Evolutionary conservation across 2,329 filamentous ascomycete species (phyloP), one percentile per base, ranked within the genome.

Genomic region (Penicillium glabrum): DNA sequence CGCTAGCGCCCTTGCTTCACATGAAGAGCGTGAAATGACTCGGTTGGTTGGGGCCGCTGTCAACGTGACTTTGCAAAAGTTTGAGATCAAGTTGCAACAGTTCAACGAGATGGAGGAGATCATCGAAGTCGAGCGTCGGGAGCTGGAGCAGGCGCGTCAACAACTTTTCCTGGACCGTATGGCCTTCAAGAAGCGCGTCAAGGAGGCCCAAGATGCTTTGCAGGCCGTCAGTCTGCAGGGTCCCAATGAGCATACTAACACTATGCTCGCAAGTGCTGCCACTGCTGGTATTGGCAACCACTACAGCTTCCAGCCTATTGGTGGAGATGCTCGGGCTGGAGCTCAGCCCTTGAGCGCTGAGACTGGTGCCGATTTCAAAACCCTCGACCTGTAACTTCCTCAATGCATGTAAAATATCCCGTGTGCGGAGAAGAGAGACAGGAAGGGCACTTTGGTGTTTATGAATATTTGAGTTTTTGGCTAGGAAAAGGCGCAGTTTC

Each of bases 11-110:
- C 86, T 99, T 33, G 93, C 93, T 27, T 97, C 93, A 3, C 92
- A 98, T 67, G 93, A 98, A 75, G 95, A 99, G 75, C 90, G 96
- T 56, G 92, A 97, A 76, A 95, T 98, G 86, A 96, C 93, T 21
- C 89, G 92, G 16, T 86, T 98, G 46, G 91, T 99, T 10, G 93
- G 92, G 2, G 89, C 92, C 6, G 91, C 92, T 0, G 91, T 96
- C 51, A 99, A 99, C 71, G 83, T 96, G 13, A 93, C 91, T n/a
- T 81, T 98, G 33, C 89, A 96, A 71, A 99, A 99, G 77, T 87
- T 98, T 60, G 92, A 98, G 76, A 81, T 98, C 67, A 99, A 99
- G 78, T 83, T 99, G 58, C 88, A 91, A 69, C 96, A 98, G 73
- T 99, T 99, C 77, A 89, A 90, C 67, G 95, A 99, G 74, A 93